Evolutionary conservation across 768 basidiomycete genomes (phyloP), one percentile per base, ranked within the genome.

Genomic region (Russula brevipes): DNA sequence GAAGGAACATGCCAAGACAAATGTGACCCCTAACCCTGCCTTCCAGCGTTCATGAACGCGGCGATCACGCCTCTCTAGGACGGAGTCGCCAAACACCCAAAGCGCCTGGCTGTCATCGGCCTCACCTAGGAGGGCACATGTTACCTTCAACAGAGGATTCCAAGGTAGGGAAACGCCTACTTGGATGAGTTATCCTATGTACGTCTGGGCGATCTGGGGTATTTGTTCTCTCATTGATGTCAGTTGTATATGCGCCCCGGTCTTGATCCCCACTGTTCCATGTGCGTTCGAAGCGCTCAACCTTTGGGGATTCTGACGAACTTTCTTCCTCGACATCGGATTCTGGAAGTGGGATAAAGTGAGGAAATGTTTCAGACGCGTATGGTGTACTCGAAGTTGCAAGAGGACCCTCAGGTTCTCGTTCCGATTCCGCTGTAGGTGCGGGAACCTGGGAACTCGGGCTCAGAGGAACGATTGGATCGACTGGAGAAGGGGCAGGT

Each of bases 21-120:
- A 62, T 38, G 30, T 62, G 11, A 52, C 42, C 50, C 61, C 61
- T 16, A 57, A 39, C 16, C 61, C 61, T 45, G 61, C 61, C 44
- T 62, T 51, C 61, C 55, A 57, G n/a, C 61, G 55, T 8, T 62
- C 50, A 35, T 53, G 42, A 24, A 46, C 55, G 17, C 61, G 55
- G 5, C 55, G 61, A 39, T 62, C 61, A 31, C 56, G 56, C 14
- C 44, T 57, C 33, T 57, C 61, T 3, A 62, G 12, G 11, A 53
- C 56, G 30, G 55, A 8, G 42, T 62, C 55, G 10, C 61, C 61
- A 45, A 62, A 41, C 12, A 51, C 24, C 61, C 61, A 62, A 52
- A 62, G 50, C 5, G 61, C 50, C 36, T 57, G 31, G 8, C 46
- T 11, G n/a, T 62, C 49, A 3, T 57, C 61, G 4, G 16, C 2